These are phyloP conservation scores for Trametes sanguinea DNA, from an alignment of 768 basidiomycete genomes.

Conservation along the genomic window DNA sequence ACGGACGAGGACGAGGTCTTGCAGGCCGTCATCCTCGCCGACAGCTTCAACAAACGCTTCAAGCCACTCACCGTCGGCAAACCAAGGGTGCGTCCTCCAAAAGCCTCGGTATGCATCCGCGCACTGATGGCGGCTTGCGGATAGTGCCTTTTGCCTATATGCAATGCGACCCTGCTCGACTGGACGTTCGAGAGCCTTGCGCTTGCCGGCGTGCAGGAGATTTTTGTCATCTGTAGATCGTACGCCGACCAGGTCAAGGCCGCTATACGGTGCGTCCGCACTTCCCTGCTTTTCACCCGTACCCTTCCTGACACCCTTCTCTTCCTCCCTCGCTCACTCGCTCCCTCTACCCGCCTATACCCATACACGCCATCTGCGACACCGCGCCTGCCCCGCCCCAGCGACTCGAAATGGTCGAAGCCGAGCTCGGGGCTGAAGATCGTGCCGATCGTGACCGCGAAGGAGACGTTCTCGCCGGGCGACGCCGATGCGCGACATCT, in stretches of 20 bases:
- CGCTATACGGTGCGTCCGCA: slow-evolving; percentile 70
- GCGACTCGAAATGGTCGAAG: slow-evolving; percentile 84
- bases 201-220: slow-evolving; percentile 93
- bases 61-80: slow-evolving; percentile 84
- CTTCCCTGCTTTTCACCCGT: not conserved
- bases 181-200: slow-evolving; percentile 97
- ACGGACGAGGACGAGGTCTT: slow-evolving; percentile 82
- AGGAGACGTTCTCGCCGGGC: slow-evolving; percentile 84
- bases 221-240: slow-evolving; percentile 93
- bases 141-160: slow-evolving; percentile 90
- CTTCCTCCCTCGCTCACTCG: not conserved
- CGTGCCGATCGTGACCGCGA: slow-evolving; percentile 81
- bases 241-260: slow-evolving; percentile 84
- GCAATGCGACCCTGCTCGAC: slow-evolving; percentile 89
- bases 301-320: slow-evolving; percentile 10
- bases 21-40: slow-evolving; percentile 94
- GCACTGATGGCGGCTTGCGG: slow-evolving; percentile 23
- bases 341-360: not conserved
- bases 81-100: slow-evolving; percentile 67
- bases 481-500: slow-evolving; percentile 95
- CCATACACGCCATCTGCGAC: not conserved
- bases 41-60: slow-evolving; percentile 94
- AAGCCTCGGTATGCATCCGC: not conserved
- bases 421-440: slow-evolving; percentile 80
- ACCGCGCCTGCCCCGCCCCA: slow-evolving; percentile 31